Percentiles rank a stretch among this genome's conserved stretches.
Evolutionary conservation across 257 asterid genomes (phyloP).

Genomic region (Marsdenia floribunda): DNA sequence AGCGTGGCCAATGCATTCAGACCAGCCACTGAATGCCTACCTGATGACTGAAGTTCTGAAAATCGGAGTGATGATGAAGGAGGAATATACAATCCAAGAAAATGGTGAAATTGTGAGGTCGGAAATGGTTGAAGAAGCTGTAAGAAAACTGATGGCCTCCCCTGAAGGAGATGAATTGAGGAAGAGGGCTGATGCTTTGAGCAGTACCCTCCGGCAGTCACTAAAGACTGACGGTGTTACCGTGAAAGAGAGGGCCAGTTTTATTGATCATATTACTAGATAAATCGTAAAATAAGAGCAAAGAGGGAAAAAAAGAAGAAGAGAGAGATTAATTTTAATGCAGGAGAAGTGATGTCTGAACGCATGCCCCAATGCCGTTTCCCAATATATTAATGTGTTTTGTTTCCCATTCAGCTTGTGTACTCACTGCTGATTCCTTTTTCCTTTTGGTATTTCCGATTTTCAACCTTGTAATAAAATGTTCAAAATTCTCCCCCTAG

Average conservation of each 20-base stretch:
- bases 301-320: neutral
- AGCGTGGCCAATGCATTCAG: slow-evolving; percentile 29
- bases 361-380: no score
- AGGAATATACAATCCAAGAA: slow-evolving; percentile 17
- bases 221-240: slow-evolving; percentile 16
- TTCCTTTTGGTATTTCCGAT: no score
- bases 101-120: slow-evolving; percentile 21
- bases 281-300: neutral
- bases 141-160: slow-evolving; percentile 31
- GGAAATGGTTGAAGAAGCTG: slow-evolving; percentile 16
- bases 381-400: no score
- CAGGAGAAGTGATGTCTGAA: no score
- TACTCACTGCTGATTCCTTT: no score
- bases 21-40: slow-evolving; percentile 16
- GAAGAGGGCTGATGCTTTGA: slow-evolving; percentile 33
- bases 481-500: no score
- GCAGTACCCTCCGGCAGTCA: slow-evolving; percentile 7
- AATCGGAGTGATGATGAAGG: slow-evolving; percentile 32
- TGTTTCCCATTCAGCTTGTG: no score
- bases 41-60: slow-evolving; percentile 26
- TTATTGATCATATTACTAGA: slow-evolving; percentile 30
- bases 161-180: slow-evolving; percentile 34
- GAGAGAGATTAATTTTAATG: no score
- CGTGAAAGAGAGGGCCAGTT: slow-evolving; percentile 11
- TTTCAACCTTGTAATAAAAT: no score